Base-by-base conservation (phyloP, 2,329 filamentous ascomycete genomes). In the Paracoccidioides lutzii region DNA sequence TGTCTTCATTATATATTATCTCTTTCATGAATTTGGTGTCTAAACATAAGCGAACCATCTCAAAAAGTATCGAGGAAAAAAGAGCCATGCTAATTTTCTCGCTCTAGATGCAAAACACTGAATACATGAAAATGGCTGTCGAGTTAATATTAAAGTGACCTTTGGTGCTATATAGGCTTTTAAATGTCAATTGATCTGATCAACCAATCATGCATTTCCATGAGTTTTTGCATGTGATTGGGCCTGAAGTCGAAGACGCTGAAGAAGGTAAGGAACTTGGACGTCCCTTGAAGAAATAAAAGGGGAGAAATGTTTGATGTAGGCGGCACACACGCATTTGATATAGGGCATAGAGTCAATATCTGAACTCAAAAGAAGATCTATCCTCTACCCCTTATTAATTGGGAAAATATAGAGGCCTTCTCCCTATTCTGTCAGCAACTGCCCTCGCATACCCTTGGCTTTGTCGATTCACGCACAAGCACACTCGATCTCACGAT, bases 401-500 rank as follows among this genome's bases (percentile, higher is more conserved):
- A 8, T 37, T 28, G 38, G 44, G 33, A 15, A 30, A 45, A 10
- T 37, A 55, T 67, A 95, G 91, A 97, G 74, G 88, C 88, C 4
- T 96, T 95, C 66, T 73, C 90, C 41, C 78, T 96, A 55, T 96
- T 95, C 75, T 85, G 88, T 45, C 83, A 86, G 66, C 73, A 81
- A 15, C 81, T 88, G 32, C 83, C 86, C 0, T 86, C 85, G 10
- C 81, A 83, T 55, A 84, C 90, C 63, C 82, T 97, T 8, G 93
- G 91, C 65, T 93, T 96, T 71, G 74, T 97, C 60, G 85, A 95
- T 68, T 75, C 86, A 14, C 82, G 80, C 60, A 82, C 87, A 8
- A 68, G 78, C 1, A 71, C 74, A 1, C 69, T 96, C 40, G 80
- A 88, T 10, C 67, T 95, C 57, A 78, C 78, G 38, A 78, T 97